Evolutionary conservation across 345 rosid species (phyloP).

Genomic region (Trapa incisa): DNA sequence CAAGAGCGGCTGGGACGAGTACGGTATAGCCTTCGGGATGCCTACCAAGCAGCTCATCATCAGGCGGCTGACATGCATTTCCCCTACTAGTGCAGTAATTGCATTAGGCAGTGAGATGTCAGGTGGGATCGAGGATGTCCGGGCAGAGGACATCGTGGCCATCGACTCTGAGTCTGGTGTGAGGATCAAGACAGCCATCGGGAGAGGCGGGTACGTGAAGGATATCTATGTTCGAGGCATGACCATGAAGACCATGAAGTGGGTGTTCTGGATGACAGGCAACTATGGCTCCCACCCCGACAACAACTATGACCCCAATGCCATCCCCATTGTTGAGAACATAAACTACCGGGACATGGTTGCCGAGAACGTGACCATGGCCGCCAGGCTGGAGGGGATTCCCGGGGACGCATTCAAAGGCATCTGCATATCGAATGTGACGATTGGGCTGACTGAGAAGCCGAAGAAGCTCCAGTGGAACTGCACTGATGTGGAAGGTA

Average conservation of each 20-base stretch:
- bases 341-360: slow-evolving; percentile 57
- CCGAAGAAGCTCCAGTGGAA: slow-evolving; percentile 68
- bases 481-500: slow-evolving; percentile 53
- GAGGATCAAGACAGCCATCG: slow-evolving; percentile 62
- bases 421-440: slow-evolving; percentile 72
- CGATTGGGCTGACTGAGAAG: slow-evolving; percentile 29
- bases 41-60: slow-evolving; percentile 63
- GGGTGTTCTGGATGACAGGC: slow-evolving; percentile 90
- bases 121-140: slow-evolving; percentile 68
- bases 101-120: slow-evolving; percentile 93
- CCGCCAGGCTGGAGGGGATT: slow-evolving; percentile 54
- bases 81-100: slow-evolving; percentile 72
- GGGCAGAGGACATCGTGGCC: slow-evolving; percentile 69
- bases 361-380: slow-evolving; percentile 65
- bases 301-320: slow-evolving; percentile 53
- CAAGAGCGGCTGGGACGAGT: slow-evolving; percentile 88
- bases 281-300: slow-evolving; percentile 65
- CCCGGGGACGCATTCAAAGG: slow-evolving; percentile 45
- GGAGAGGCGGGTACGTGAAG: slow-evolving; percentile 73
- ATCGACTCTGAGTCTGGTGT: slow-evolving; percentile 64
- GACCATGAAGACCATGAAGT: slow-evolving; percentile 65
- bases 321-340: slow-evolving; percentile 46
- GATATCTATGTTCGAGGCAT: slow-evolving; percentile 60
- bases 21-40: slow-evolving; percentile 47
- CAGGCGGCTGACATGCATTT: slow-evolving; percentile 73